Evolutionary conservation across 331 rosid genomes (phyloP), one percentile per base, ranked within the genome.

Genomic region (Quercus phellos): DNA sequence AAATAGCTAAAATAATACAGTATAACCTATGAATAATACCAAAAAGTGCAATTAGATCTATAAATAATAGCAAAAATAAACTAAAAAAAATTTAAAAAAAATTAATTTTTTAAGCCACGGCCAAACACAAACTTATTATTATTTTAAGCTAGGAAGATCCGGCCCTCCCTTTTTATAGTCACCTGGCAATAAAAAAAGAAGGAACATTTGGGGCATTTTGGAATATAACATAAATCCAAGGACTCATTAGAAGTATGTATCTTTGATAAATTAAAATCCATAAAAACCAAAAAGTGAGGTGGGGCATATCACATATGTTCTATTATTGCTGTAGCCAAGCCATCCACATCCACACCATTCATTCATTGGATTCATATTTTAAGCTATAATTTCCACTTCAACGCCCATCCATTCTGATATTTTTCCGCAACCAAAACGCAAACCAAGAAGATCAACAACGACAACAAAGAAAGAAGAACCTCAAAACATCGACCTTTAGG

Each of bases 1-100:
- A 38, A 2, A 2, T 7, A 38, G 2, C 0, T 38, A 0, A 7
- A 8, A 38, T 38, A 38, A 0, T 7, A 38, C 9, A 35, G 9
- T 35, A 2, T 1, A 0, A 0, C 0, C 0, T 6, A 38, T 38
- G 0, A 38, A 38, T 7, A 38, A 0, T 2, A 38, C 0, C 3
- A 38, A 38, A 38, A 38, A 38, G 2, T 38, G 0, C 3, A 7
- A 38, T 38, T 38, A 0, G 0, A 38, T 8, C 0, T 0, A 7
- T 38, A 0, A 38, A 38, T 7, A 7, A 0, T 38, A 38, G 0
- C 3, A 38, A 38, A 7, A 38, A 7, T 8, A 38, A 8, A 2
- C 0, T 38, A 0, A 34, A 34, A 34, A 5, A 4, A 32, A 34
- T 24, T 24, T 24, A 38, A 1, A 38, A 38, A 38, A 1, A 38